Percentiles rank a stretch among this genome's conserved stretches.
Evolutionary conservation across 2,329 filamentous ascomycete species (phyloP).

Genomic region (Hymenoscyphus occultus): DNA sequence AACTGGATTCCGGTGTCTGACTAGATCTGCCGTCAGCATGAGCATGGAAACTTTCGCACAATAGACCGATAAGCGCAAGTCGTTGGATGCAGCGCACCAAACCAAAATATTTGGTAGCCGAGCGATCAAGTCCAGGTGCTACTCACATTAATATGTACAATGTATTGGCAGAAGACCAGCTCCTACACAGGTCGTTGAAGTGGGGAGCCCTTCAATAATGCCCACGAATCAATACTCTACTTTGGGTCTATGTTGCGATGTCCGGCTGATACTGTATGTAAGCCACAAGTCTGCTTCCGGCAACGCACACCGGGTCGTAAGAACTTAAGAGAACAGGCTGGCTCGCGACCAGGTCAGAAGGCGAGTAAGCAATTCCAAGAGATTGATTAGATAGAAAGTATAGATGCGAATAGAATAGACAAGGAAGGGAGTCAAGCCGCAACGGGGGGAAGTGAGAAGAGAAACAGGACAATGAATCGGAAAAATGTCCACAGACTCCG

Average conservation of each 20-base stretch:
- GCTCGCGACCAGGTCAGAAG: not conserved
- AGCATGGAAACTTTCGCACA: not conserved
- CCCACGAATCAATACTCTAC: not conserved
- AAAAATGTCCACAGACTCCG: too few species aligned
- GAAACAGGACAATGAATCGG: too few species aligned
- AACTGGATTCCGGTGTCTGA: conserved; percentile 1
- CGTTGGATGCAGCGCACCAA: not conserved
- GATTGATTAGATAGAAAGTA: too few species aligned
- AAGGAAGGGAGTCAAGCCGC: too few species aligned
- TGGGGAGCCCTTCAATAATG: not conserved
- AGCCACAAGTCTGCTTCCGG: not conserved
- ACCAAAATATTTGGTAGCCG: not conserved
- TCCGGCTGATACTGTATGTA: conserved; percentile 4
- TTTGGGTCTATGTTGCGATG: not conserved
- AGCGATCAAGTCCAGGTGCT: not conserved
- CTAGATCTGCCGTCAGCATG: not conserved
- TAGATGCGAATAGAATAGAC: too few species aligned
- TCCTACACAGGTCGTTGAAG: conserved; percentile 20
- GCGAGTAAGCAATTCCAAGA: not conserved
- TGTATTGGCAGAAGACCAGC: conserved; percentile 30
- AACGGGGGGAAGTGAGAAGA: too few species aligned
- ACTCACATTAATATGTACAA: conserved; percentile 20
- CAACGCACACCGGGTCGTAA: not conserved
- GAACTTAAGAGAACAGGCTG: not conserved
- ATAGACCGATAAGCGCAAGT: not conserved